These are phyloP conservation scores for Trichoderma sp. DNA, from an alignment of 2,329 filamentous ascomycete genomes.

Conservation along the genomic window DNA sequence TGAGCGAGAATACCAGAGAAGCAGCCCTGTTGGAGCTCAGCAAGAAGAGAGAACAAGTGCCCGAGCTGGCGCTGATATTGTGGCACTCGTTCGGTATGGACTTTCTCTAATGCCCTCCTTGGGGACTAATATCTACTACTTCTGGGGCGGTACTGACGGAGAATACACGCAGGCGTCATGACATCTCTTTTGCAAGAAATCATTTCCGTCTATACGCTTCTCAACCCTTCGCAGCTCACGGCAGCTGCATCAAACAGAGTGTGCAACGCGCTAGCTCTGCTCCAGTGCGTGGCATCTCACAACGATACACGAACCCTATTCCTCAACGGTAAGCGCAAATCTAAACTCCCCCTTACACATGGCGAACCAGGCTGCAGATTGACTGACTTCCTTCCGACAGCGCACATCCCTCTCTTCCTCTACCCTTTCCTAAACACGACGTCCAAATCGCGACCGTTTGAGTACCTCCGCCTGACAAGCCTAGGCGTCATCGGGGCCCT, in stretches of 20 bases:
- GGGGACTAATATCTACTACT: slow-evolving; percentile 4
- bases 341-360: not conserved
- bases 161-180: slow-evolving; percentile 73
- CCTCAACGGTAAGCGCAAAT: slow-evolving; percentile 69
- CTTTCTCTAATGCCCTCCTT: not conserved
- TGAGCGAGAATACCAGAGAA: slow-evolving; percentile 85
- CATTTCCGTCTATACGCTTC: slow-evolving; percentile 94
- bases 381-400: slow-evolving; percentile 44
- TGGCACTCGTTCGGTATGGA: slow-evolving; percentile 95
- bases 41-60: slow-evolving; percentile 98
- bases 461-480: slow-evolving; percentile 93
- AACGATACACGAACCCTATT: slow-evolving; percentile 94
- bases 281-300: slow-evolving; percentile 96
- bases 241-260: slow-evolving; percentile 96
- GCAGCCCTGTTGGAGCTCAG: slow-evolving; percentile 90
- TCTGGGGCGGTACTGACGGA: not conserved
- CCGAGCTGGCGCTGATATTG: slow-evolving; percentile 89
- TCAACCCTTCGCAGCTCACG: slow-evolving; percentile 95
- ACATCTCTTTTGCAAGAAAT: slow-evolving; percentile 96
- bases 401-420: slow-evolving; percentile 94
- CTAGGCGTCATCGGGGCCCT: slow-evolving; percentile 94
- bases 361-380: not conserved
- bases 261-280: slow-evolving; percentile 90
- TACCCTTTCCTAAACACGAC: slow-evolving; percentile 99
- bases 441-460: slow-evolving; percentile 94